phyloP scores from a whole-genome alignment of 2,329 filamentous ascomycete genomes.

The Pseudogymnoascus sp. region DNA sequence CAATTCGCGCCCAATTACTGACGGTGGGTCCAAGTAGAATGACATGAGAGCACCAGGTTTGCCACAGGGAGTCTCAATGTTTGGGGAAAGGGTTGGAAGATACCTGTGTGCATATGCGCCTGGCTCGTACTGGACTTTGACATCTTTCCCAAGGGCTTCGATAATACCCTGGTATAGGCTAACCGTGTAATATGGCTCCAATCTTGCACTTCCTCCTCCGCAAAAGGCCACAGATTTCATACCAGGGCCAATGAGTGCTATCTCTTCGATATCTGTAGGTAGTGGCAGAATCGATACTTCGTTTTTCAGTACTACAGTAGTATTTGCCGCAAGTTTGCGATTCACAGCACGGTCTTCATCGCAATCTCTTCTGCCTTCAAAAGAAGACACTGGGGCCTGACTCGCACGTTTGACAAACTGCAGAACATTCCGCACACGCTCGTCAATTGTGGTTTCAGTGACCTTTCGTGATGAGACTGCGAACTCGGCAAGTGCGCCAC shows the following conservation, averaged over 20 bases:
- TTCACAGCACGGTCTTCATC: slow-evolving; percentile 37
- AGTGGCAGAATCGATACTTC: slow-evolving; percentile 47
- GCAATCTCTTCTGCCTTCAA: slow-evolving; percentile 22
- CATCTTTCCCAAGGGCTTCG: neutral
- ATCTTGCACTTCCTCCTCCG: neutral
- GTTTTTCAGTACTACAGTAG: slow-evolving; percentile 59
- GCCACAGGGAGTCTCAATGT: neutral
- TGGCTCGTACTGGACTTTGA: neutral
- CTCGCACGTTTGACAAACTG: slow-evolving; percentile 21
- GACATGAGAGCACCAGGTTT: neutral
- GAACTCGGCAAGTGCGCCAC: slow-evolving; percentile 20
- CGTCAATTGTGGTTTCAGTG: slow-evolving; percentile 19
- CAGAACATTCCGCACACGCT: slow-evolving; percentile 22
- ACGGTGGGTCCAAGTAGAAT: slow-evolving; percentile 12
- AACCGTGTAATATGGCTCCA: neutral
- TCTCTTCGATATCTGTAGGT: slow-evolving; percentile 36
- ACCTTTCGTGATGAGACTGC: slow-evolving; percentile 21
- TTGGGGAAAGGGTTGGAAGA: neutral
- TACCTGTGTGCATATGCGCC: neutral
- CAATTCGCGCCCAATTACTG: slow-evolving; percentile 14
- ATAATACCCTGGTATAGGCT: neutral
- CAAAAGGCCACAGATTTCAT: slow-evolving; percentile 38
- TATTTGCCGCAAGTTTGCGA: slow-evolving; percentile 49
- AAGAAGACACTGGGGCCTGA: slow-evolving; percentile 20
- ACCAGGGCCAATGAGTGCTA: slow-evolving; percentile 35